These are phyloP conservation scores for Ajuga reptans DNA, from an alignment of 305 asterid genomes.

Conservation along the genomic window DNA sequence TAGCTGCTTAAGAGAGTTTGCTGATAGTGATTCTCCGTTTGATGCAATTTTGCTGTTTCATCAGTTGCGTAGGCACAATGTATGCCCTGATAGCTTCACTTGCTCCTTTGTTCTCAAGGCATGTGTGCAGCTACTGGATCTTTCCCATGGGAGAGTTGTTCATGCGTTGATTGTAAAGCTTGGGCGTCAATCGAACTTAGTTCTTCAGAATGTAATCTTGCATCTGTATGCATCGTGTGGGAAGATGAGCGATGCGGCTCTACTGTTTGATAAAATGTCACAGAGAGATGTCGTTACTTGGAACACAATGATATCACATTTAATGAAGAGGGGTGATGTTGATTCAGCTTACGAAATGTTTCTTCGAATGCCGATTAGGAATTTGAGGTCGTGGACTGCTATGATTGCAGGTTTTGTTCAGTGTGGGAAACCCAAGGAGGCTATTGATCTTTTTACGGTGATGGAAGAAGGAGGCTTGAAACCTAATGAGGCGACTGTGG, in stretches of 20 bases:
- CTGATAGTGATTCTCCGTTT: slow-evolving; percentile 38
- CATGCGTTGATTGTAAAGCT: slow-evolving; percentile 44
- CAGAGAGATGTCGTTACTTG: slow-evolving; percentile 55
- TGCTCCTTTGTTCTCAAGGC: slow-evolving; percentile 59
- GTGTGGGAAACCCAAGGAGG: slow-evolving; percentile 51
- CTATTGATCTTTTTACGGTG: slow-evolving; percentile 37
- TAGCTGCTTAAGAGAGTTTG: slow-evolving; percentile 41
- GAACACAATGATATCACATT: slow-evolving; percentile 59
- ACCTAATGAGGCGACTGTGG: slow-evolving; percentile 57
- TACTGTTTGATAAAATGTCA: slow-evolving; percentile 47
- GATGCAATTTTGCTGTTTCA: slow-evolving; percentile 48
- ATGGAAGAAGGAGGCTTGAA: slow-evolving; percentile 45
- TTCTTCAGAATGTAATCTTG: slow-evolving; percentile 39
- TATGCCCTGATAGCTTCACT: slow-evolving; percentile 43
- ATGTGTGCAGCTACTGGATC: slow-evolving; percentile 34
- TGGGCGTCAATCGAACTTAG: slow-evolving; percentile 37
- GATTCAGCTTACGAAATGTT: slow-evolving; percentile 46
- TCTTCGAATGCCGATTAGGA: slow-evolving; percentile 45
- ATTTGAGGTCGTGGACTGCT: slow-evolving; percentile 68
- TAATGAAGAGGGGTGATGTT: slow-evolving; percentile 36
- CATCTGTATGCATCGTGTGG: slow-evolving; percentile 55
- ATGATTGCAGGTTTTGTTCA: slow-evolving; percentile 58
- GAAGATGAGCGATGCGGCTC: slow-evolving; percentile 28
- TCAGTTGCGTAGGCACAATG: slow-evolving; percentile 38
- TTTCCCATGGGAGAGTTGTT: slow-evolving; percentile 36